Evolutionary conservation across 306 rosid species (phyloP).

Genomic region (Castanea crenata): DNA sequence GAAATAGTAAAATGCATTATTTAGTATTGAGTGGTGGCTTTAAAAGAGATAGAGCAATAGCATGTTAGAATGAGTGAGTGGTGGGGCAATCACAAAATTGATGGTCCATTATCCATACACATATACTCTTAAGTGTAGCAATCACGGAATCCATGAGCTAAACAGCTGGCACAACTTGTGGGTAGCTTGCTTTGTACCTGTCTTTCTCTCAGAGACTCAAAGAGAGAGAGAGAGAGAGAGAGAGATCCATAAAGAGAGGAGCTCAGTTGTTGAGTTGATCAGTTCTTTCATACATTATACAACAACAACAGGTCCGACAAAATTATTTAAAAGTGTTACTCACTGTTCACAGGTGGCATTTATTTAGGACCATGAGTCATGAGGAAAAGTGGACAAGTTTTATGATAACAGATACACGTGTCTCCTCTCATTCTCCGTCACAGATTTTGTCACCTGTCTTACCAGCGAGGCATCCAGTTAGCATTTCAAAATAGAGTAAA

Average conservation of each 20-base stretch:
- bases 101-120: conserved; percentile 13
- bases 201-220: background rate
- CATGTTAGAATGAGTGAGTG: background rate
- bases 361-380: no score
- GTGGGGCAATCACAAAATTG: conserved; percentile 23
- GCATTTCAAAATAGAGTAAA: no score
- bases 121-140: conserved; percentile 8
- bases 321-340: background rate
- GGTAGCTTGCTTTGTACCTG: conserved; percentile 31
- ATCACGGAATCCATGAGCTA: conserved; percentile 47
- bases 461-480: no score
- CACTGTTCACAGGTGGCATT: no score
- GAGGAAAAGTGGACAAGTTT: no score
- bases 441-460: no score
- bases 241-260: background rate
- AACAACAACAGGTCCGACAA: background rate
- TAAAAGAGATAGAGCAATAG: no score
- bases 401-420: no score
- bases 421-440: no score
- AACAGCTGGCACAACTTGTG: conserved; percentile 66
- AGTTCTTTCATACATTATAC: background rate
- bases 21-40: no score
- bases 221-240: background rate
- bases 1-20: no score
- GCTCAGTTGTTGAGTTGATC: background rate